These are phyloP conservation scores for Xylaria flabelliformis DNA, from an alignment of 495 filamentous ascomycete genomes.

Conservation along the genomic window DNA sequence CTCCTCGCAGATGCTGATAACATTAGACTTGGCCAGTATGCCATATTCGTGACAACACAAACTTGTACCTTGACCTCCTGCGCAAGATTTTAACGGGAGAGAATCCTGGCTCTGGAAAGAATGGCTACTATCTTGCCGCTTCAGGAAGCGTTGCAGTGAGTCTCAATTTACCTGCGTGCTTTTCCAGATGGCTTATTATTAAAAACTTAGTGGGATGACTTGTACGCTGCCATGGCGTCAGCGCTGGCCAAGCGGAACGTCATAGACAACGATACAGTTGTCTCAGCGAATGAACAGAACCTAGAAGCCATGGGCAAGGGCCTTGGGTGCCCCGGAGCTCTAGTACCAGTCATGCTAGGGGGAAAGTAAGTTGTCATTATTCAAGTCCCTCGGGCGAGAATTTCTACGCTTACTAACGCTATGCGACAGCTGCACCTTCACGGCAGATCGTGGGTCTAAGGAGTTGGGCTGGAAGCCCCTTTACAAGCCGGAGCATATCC, in stretches of 20 bases:
- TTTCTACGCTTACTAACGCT: background rate
- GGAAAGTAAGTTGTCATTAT: slow-evolving; percentile 45
- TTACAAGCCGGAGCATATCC: slow-evolving; percentile 48
- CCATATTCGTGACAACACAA: slow-evolving; percentile 52
- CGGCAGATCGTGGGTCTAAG: slow-evolving; percentile 42
- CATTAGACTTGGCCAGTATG: slow-evolving; percentile 56
- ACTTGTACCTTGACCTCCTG: slow-evolving; percentile 51
- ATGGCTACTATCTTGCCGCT: slow-evolving; percentile 58
- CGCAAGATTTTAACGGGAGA: slow-evolving; percentile 48
- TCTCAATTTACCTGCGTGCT: background rate
- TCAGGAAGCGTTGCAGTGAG: slow-evolving; percentile 48
- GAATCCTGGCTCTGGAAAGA: slow-evolving; percentile 47
- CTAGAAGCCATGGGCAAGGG: slow-evolving; percentile 49
- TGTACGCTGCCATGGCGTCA: slow-evolving; percentile 51
- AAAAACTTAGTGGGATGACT: slow-evolving; percentile 50
- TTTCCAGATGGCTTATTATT: background rate
- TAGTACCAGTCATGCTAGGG: slow-evolving; percentile 48
- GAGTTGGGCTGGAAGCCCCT: slow-evolving; percentile 51
- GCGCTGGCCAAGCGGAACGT: slow-evolving; percentile 46
- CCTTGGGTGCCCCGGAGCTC: slow-evolving; percentile 37
- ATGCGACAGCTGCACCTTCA: slow-evolving; percentile 47
- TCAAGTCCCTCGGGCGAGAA: background rate
- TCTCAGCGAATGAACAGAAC: slow-evolving; percentile 40
- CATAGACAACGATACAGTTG: slow-evolving; percentile 44
- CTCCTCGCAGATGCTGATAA: slow-evolving; percentile 6